A percentile compares a stretch with the other conserved stretches of the same genome.
Conservation (phyloP, 75 land plant genomes). For the Chamaecyparis obtusa region DNA sequence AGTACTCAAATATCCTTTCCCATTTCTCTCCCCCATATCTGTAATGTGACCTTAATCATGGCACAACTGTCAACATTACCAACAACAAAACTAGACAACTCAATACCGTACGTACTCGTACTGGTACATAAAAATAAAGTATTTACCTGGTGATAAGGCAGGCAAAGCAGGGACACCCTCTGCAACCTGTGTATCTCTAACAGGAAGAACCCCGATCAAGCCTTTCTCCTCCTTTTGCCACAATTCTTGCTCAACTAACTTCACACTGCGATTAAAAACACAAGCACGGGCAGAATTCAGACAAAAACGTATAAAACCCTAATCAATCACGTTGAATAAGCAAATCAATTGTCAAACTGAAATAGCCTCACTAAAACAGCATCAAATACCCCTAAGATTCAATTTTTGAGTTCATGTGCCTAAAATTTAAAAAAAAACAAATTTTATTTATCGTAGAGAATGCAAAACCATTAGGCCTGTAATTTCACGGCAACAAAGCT, state of each 20-base stretch:
- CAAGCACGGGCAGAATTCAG: background rate
- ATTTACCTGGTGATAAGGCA: conserved; percentile 32
- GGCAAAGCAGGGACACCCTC: conserved; percentile 15
- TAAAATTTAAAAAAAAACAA: background rate
- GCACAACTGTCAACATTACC: background rate
- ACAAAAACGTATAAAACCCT: background rate
- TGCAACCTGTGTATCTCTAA: conserved; percentile 52
- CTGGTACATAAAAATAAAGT: background rate
- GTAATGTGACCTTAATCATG: background rate
- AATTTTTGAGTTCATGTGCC: background rate
- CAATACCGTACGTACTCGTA: background rate
- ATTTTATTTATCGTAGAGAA: background rate
- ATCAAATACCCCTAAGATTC: background rate
- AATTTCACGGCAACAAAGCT: background rate
- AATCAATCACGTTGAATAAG: background rate
- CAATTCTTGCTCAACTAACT: conserved; percentile 90
- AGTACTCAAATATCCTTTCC: conserved; percentile 14
- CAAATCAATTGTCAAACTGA: too few relatives aligned
- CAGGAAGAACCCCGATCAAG: conserved; percentile 85
- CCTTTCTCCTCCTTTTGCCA: conserved; percentile 97
- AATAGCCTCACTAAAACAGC: too few relatives aligned
- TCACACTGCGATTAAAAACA: conserved; percentile 50
- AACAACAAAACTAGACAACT: background rate
- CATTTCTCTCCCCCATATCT: conserved; percentile 11
- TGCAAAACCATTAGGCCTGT: background rate